phyloP scores from a whole-genome alignment of 352 stramenopile genomes.

The Phytophthora hybrid region DNA sequence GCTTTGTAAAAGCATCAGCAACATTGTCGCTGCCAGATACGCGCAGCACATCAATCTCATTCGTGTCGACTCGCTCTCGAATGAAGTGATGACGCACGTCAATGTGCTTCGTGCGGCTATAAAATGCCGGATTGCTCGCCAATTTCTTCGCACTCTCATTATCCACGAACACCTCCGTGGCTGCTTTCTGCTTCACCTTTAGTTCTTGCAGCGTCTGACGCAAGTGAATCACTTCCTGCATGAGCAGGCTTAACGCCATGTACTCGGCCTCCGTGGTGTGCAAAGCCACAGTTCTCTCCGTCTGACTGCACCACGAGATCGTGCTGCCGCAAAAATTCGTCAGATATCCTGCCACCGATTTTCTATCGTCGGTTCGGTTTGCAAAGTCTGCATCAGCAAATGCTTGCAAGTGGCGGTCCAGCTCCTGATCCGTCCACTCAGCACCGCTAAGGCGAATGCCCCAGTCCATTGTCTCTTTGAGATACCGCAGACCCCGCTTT shows the following conservation, averaged over 20 bases:
- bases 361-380: background rate
- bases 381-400: background rate
- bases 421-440: background rate
- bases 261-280: conserved; percentile 31
- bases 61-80: conserved; percentile 20
- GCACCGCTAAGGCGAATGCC: background rate
- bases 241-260: conserved; percentile 25
- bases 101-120: conserved; percentile 34
- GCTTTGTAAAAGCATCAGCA: conserved; percentile 35
- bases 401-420: background rate
- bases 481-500: background rate
- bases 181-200: conserved; percentile 6
- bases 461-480: background rate
- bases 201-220: conserved; percentile 27
- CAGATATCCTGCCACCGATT: background rate
- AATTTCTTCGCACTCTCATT: conserved; percentile 35
- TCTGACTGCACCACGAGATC: conserved; percentile 3
- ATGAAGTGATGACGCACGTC: conserved; percentile 21
- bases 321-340: conserved; percentile 12
- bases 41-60: conserved; percentile 24
- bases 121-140: conserved; percentile 29
- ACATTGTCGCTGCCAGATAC: conserved; percentile 29
- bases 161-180: conserved; percentile 25
- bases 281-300: conserved; percentile 2
- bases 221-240: conserved; percentile 34